phyloP scores from a whole-genome alignment of 2,329 filamentous ascomycete species.

The Aspergillus puulaauensis region DNA sequence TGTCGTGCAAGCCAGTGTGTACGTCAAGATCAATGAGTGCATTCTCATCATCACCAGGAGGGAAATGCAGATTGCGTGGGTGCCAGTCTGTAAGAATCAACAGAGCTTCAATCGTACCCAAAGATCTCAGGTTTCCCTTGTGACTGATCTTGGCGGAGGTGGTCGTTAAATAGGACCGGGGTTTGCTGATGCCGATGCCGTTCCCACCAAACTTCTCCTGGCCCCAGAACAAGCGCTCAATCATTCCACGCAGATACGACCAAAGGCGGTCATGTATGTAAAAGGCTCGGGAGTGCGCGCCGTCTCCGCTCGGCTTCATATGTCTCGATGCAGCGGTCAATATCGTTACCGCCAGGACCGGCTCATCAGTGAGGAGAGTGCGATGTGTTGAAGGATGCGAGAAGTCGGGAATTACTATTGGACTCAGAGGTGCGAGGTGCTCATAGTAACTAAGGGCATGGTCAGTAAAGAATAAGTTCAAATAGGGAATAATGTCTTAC shows the following conservation, averaged over 20 bases:
- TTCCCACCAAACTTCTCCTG: constrained; percentile 93
- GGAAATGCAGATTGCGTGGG: constrained; percentile 89
- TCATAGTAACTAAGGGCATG: constrained; percentile 70
- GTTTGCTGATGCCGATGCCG: constrained; percentile 57
- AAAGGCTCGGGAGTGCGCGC: constrained; percentile 78
- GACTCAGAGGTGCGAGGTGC: constrained; percentile 86
- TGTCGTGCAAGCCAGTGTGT: constrained; percentile 57
- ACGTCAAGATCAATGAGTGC: constrained; percentile 69
- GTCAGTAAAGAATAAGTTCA: constrained; percentile 10
- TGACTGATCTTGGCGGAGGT: constrained; percentile 51
- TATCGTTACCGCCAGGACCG: constrained; percentile 86
- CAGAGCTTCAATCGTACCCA: constrained; percentile 91
- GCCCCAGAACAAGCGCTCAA: constrained; percentile 91
- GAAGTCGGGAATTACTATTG: constrained; percentile 90
- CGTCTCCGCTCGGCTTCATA: constrained; percentile 74
- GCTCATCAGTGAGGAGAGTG: constrained; percentile 82
- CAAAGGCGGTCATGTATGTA: constrained; percentile 94
- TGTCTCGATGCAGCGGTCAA: constrained; percentile 90
- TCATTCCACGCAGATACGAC: constrained; percentile 92
- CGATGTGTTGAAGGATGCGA: constrained; percentile 76
- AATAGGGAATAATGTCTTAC: constrained; percentile 48
- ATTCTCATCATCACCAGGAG: constrained; percentile 66
- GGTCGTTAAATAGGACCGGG: constrained; percentile 64
- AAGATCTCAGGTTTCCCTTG: constrained; percentile 77
- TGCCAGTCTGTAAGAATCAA: constrained; percentile 98